A percentile compares a stretch with the other conserved stretches of the same genome.
These are phyloP conservation scores for Phytophthora kernoviae DNA, from an alignment of 352 stramenopile species.

Conservation along the genomic window DNA sequence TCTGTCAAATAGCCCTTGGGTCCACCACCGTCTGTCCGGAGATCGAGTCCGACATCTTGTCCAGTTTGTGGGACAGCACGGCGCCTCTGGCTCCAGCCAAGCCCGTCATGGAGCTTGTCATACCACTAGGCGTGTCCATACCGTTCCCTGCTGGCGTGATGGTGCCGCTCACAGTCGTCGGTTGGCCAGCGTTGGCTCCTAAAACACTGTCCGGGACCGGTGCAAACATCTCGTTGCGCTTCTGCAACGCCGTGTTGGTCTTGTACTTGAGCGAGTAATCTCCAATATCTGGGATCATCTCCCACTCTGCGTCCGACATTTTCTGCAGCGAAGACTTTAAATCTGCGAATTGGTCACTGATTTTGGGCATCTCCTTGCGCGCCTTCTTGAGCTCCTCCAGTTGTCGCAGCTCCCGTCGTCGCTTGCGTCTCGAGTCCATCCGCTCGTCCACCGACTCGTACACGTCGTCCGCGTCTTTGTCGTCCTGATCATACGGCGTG, in stretches of 20 bases:
- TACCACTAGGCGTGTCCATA: constrained; percentile 59
- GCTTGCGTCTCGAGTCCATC: constrained; percentile 93
- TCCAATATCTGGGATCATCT: constrained; percentile 96
- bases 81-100: constrained; percentile 92
- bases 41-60: constrained; percentile 97
- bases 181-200: constrained; percentile 46
- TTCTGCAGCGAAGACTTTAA: constrained; percentile 93
- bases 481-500: constrained; percentile 95
- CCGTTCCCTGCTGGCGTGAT: constrained; percentile 54
- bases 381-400: constrained; percentile 89
- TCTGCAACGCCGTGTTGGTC: constrained; percentile 89
- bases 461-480: constrained; percentile 96
- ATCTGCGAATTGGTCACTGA: constrained; percentile 97
- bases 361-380: constrained; percentile 90
- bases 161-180: constrained; percentile 46
- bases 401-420: constrained; percentile 81
- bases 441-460: constrained; percentile 96
- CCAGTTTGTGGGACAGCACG: constrained; percentile 95
- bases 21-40: constrained; percentile 97
- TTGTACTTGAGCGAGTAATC: constrained; percentile 96
- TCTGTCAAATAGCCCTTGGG: constrained; percentile 98
- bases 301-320: constrained; percentile 95
- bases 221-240: constrained; percentile 94
- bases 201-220: constrained; percentile 95
- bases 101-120: constrained; percentile 82